Evolutionary conservation across 78 protist genomes (phyloP).

Genomic region (Mantamonas sphyraenae): DNA sequence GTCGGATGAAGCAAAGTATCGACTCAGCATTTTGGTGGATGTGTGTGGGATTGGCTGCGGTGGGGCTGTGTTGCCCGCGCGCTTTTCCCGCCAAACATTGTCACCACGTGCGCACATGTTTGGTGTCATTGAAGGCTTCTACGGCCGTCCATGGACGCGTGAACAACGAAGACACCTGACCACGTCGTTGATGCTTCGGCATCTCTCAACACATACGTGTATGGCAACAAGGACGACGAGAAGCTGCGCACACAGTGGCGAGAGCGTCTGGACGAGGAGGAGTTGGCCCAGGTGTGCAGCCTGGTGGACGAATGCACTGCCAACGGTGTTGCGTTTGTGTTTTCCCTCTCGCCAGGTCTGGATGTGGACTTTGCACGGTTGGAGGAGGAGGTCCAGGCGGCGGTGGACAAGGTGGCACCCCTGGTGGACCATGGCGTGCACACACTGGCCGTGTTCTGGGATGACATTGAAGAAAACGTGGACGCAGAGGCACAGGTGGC

Average conservation of each 20-base stretch:
- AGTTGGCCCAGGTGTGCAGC: not conserved
- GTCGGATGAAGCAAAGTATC: too few species aligned
- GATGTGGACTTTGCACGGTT: not conserved
- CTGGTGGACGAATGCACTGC: not conserved
- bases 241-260: conserved; percentile 13
- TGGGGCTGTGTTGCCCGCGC: too few species aligned
- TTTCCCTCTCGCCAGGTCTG: conserved; percentile 11
- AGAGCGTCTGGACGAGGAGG: not conserved
- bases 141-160: conserved; percentile 8
- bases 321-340: not conserved
- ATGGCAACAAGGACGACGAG: conserved; percentile 4
- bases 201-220: not conserved
- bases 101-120: too few species aligned
- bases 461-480: not conserved
- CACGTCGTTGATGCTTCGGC: not conserved
- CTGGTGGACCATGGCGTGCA: not conserved
- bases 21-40: too few species aligned
- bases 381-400: not conserved
- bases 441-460: not conserved
- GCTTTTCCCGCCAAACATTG: too few species aligned
- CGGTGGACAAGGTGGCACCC: not conserved
- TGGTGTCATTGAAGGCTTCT: too few species aligned
- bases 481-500: not conserved
- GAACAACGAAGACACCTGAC: not conserved
- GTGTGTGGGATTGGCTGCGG: too few species aligned